Base-by-base conservation (phyloP, 2,329 filamentous ascomycete species). In the Penicillium glabrum region DNA sequence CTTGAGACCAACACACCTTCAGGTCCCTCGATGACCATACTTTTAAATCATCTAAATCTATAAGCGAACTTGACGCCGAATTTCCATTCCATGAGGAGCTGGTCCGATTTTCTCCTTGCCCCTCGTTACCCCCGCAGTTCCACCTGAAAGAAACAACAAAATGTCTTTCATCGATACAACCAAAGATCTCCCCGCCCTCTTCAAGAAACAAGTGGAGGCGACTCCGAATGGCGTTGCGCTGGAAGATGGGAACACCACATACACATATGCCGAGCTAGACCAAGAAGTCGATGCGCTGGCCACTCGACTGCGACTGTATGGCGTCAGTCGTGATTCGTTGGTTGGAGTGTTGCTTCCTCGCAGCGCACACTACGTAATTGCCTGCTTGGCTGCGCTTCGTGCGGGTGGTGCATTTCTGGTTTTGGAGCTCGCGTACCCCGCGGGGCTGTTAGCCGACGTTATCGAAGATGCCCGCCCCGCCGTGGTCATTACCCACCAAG, bases 331-430 rank as follows among this genome's bases (percentile, higher is more conserved):
- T 57, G 89, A 93, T 72, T 82, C 81, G 63, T 81, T 91, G 19
- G 89, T 93, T 31, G 90, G 90, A 52, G 86, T 93, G 43, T 81
- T 93, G 51, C 82, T 93, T 69, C 87, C 86, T 54, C 86, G 89
- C 53, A 90, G 88, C 70, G 88, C 89, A 48, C 83, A 91, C 74
- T 91, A 93, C 74, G 88, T 93, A 59, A 86, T 93, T 72, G 86
- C 89, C 16, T 91, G 88, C 68, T 79, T 93, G 51, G 90, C 90
- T 26, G 86, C 88, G n/a, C 82, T 93, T 39, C 85, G 88, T 57
- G 89, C 90, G 2, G 90, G 89, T 51, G 90, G 90, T 53, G 90
- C 90, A 1, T 93, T 92, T 69, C 80, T 93, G 5, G 89, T 93
- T 2, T 83, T 93, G 3, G 90, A 93, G 74, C 80, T 91, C 48